These are phyloP conservation scores for Nicotiana noctiflora DNA, from an alignment of 257 asterid species.

Conservation along the genomic window DNA sequence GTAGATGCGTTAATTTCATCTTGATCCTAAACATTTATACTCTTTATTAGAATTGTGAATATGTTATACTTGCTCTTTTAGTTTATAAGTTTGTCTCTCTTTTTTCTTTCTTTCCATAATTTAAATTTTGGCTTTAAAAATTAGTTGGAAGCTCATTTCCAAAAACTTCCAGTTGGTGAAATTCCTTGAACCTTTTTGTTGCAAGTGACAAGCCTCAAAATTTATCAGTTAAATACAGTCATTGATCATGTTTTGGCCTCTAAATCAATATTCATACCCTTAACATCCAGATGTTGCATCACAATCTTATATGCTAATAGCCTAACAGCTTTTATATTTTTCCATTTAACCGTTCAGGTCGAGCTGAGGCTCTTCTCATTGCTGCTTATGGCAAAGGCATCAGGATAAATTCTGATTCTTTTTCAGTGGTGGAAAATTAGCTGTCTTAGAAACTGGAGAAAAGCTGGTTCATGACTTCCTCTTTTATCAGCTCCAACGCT, in stretches of 20 bases:
- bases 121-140: too few relatives aligned
- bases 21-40: neutral
- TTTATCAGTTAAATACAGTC: neutral
- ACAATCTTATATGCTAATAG: neutral
- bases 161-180: neutral
- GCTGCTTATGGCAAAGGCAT: conserved; percentile 84
- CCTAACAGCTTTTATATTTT: neutral
- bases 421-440: conserved; percentile 18
- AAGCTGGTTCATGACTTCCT: neutral
- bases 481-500: neutral
- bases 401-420: conserved; percentile 25
- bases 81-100: neutral
- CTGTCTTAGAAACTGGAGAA: conserved; percentile 12
- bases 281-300: neutral
- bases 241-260: neutral
- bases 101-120: neutral
- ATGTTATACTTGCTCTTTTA: neutral
- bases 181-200: too few relatives aligned
- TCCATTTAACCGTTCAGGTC: conserved; percentile 39
- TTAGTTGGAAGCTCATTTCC: neutral
- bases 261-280: neutral
- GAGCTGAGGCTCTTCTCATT: conserved; percentile 83
- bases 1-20: neutral
- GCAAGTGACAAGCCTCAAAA: too few relatives aligned
- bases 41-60: neutral